phyloP scores from a whole-genome alignment of 768 basidiomycete species.

The Termitomyces sp. region DNA sequence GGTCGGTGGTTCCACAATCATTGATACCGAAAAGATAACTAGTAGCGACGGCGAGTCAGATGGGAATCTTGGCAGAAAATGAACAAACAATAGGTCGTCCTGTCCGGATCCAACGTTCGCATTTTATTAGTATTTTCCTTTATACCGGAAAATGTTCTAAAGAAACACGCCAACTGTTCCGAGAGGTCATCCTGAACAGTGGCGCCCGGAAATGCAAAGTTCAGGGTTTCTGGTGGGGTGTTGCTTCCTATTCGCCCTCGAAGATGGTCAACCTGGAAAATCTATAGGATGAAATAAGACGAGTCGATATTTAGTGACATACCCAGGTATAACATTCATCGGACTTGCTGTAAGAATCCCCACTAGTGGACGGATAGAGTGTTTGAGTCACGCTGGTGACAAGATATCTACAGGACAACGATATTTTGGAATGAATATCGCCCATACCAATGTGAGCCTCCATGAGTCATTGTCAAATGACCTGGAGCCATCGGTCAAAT shows the following conservation, averaged over 20 bases:
- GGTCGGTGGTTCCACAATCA: slow-evolving; percentile 8
- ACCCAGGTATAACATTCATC: slow-evolving; percentile 3
- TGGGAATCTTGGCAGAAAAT: neutral
- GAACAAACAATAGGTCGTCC: slow-evolving; percentile 3
- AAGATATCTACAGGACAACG: neutral
- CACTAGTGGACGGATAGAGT: neutral
- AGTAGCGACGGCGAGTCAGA: neutral
- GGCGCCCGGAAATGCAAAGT: slow-evolving; percentile 1
- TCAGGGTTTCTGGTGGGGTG: neutral
- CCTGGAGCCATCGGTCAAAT: neutral
- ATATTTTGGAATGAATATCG: neutral
- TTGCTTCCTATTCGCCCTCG: neutral
- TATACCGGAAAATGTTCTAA: neutral
- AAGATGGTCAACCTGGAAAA: slow-evolving; percentile 3
- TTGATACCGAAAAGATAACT: slow-evolving; percentile 13
- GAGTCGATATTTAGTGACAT: neutral
- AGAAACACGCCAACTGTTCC: neutral
- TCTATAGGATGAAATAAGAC: neutral
- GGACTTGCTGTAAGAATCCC: slow-evolving; percentile 11
- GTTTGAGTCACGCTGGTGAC: neutral
- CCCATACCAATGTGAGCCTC: neutral
- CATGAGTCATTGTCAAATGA: neutral
- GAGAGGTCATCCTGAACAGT: slow-evolving; percentile 8
- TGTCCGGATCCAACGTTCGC: neutral
- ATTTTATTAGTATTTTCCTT: neutral